Percentiles rank a stretch among this genome's conserved stretches.
phyloP scores from a whole-genome alignment of 768 basidiomycete species.

The Auriculariales sp. region DNA sequence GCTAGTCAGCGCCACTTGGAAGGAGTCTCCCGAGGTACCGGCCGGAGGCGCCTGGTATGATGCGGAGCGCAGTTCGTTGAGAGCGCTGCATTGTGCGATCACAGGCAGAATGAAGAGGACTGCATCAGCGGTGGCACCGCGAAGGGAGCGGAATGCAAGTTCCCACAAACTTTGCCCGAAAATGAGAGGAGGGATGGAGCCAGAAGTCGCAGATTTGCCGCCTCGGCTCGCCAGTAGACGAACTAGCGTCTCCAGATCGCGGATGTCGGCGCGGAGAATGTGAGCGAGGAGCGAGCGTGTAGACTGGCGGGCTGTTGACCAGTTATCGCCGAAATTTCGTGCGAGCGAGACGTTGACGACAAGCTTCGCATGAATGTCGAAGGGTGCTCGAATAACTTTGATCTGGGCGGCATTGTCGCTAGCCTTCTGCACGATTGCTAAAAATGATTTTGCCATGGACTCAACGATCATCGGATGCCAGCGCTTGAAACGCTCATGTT shows the following conservation, averaged over 20 bases:
- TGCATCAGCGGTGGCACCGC: conserved; percentile 21
- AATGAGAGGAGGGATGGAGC: neutral
- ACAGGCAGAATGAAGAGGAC: conserved; percentile 43
- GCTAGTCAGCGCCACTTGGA: conserved; percentile 26
- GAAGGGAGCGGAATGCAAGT: neutral
- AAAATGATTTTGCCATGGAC: conserved; percentile 42
- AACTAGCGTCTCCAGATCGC: neutral
- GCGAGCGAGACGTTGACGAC: conserved; percentile 34
- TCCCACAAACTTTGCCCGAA: neutral
- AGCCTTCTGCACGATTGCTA: conserved; percentile 2
- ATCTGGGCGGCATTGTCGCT: conserved; percentile 7
- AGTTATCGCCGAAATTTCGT: conserved; percentile 22
- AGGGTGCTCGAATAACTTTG: conserved; percentile 14
- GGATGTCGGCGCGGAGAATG: conserved; percentile 17
- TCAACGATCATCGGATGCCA: conserved; percentile 46
- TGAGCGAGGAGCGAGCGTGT: conserved; percentile 23
- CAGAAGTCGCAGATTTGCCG: neutral
- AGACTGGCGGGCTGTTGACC: conserved; percentile 26
- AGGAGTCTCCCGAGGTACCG: conserved; percentile 13
- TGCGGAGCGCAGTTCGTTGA: conserved; percentile 52
- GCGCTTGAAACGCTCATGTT: conserved; percentile 55
- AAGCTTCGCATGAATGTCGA: conserved; percentile 37
- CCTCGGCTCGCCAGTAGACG: neutral
- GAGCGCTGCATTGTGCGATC: conserved; percentile 45
- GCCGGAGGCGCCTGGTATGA: conserved; percentile 18